phyloP scores from a whole-genome alignment of 2,329 filamentous ascomycete genomes.

The Colletotrichum theobromicola region DNA sequence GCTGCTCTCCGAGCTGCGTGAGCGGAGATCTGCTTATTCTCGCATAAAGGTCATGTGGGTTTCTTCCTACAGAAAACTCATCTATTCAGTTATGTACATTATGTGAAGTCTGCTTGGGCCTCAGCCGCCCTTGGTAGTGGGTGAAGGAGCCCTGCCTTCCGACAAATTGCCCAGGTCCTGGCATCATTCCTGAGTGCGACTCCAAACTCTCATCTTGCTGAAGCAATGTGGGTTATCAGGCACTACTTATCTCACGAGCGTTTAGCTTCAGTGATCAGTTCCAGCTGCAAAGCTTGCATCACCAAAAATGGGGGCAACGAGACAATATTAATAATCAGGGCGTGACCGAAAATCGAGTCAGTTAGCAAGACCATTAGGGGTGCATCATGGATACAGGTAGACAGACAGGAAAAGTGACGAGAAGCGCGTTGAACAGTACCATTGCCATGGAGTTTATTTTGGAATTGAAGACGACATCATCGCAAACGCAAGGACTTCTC shows the following conservation, averaged over 20 bases:
- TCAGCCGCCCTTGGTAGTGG: not conserved
- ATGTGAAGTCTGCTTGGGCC: not conserved
- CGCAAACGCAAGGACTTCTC: too few species aligned
- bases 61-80: not conserved
- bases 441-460: not conserved
- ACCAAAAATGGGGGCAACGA: fast-evolving
- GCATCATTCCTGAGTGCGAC: not conserved
- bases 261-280: not conserved
- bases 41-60: fast-evolving
- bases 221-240: not conserved
- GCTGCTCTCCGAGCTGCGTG: not conserved
- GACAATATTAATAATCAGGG: not conserved
- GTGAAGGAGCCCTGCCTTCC: not conserved
- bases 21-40: not conserved
- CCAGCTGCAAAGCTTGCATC: not conserved
- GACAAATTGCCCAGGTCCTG: not conserved
- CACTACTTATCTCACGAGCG: not conserved
- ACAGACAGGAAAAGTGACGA: not conserved
- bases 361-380: not conserved
- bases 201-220: not conserved
- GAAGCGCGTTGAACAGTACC: not conserved
- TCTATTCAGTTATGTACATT: not conserved
- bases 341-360: not conserved
- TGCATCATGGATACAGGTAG: too few species aligned
- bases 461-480: not conserved